phyloP scores from a whole-genome alignment of 129 eudicot genomes.

The Tanacetum coccineum region DNA sequence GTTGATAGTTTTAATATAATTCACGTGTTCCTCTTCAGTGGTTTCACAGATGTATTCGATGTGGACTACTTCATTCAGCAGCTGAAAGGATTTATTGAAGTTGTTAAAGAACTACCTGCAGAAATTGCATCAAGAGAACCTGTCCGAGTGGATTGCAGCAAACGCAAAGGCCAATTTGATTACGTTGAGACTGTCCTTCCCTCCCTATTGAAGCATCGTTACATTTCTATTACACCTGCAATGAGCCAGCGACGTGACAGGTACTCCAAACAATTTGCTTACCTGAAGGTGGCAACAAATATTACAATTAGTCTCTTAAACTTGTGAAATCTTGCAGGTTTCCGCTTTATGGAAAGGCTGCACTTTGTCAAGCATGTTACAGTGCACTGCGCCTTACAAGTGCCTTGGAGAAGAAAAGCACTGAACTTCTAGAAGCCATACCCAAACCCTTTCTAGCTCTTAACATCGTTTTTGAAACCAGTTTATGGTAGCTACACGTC shows the following conservation, averaged over 20 bases:
- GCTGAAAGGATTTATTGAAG: conserved; percentile 61
- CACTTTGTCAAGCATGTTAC: conserved; percentile 95
- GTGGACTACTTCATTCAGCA: conserved; percentile 85
- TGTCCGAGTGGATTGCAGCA: conserved; percentile 82
- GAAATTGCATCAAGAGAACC: conserved; percentile 81
- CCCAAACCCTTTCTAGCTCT: conserved; percentile 96
- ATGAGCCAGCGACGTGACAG: conserved; percentile 99
- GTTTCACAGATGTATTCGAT: conserved; percentile 92
- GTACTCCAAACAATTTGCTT: conserved; percentile 36
- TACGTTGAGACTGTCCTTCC: conserved; percentile 86
- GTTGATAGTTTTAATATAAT: conserved; percentile 13
- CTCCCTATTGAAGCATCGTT: conserved; percentile 67
- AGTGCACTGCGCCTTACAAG: conserved; percentile 69
- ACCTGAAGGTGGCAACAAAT: conserved; percentile 4
- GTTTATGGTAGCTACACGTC: conserved; percentile 99
- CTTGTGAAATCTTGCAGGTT: conserved; percentile 48
- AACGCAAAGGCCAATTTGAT: conserved; percentile 97
- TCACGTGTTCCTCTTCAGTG: conserved; percentile 42
- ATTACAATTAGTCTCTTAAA: not conserved
- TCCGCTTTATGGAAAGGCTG: conserved; percentile 84
- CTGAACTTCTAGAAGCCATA: conserved; percentile 75
- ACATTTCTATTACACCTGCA: conserved; percentile 91
- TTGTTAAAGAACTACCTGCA: conserved; percentile 80
- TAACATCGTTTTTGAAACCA: conserved; percentile 96
- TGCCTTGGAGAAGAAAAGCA: conserved; percentile 62